A percentile compares a stretch with the other conserved stretches of the same genome.
These are phyloP conservation scores for Hygrophoropsis aurantiaca DNA, from an alignment of 768 basidiomycete genomes.

Conservation along the genomic window DNA sequence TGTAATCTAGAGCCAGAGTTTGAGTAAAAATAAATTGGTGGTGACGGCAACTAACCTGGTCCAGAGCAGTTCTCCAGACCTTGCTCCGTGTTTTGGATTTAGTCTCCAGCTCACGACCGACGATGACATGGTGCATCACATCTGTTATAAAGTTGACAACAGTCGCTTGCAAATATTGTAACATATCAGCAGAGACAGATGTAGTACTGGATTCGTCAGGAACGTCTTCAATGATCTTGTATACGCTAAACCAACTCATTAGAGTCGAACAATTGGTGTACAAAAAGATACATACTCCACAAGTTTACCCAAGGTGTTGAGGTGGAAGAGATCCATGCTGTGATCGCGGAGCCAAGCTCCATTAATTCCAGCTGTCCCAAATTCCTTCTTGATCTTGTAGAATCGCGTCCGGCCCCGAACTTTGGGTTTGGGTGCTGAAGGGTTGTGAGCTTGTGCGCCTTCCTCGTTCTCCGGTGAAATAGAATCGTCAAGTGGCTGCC, in stretches of 20 bases:
- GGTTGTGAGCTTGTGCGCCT: conserved; percentile 1
- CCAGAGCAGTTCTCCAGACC: conserved; percentile 51
- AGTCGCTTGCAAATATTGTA: conserved; percentile 45
- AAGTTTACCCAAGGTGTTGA: conserved; percentile 33
- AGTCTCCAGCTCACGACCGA: conserved; percentile 58
- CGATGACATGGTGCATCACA: conserved; percentile 49
- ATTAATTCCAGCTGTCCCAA: conserved; percentile 47
- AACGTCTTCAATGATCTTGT: conserved; percentile 25
- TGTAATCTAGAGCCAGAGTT: conserved; percentile 37
- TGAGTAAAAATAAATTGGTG: background rate
- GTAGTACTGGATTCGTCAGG: conserved; percentile 16
- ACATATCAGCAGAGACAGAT: conserved; percentile 49
- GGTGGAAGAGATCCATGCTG: conserved; percentile 44
- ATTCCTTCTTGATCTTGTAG: conserved; percentile 42
- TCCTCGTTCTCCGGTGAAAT: conserved; percentile 7
- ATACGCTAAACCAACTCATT: conserved; percentile 24
- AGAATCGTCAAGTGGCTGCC: conserved; percentile 11
- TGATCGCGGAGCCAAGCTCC: conserved; percentile 38
- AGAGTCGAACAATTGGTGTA: conserved; percentile 20
- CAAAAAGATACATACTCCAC: conserved; percentile 38
- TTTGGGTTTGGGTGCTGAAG: conserved; percentile 12
- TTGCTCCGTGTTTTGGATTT: conserved; percentile 57
- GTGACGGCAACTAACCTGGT: conserved; percentile 37
- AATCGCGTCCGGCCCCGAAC: conserved; percentile 43
- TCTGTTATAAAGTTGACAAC: conserved; percentile 52